A percentile compares a stretch with the other conserved stretches of the same genome.
phyloP scores from a whole-genome alignment of 345 rosid genomes.

The Atalantia buxifolia region DNA sequence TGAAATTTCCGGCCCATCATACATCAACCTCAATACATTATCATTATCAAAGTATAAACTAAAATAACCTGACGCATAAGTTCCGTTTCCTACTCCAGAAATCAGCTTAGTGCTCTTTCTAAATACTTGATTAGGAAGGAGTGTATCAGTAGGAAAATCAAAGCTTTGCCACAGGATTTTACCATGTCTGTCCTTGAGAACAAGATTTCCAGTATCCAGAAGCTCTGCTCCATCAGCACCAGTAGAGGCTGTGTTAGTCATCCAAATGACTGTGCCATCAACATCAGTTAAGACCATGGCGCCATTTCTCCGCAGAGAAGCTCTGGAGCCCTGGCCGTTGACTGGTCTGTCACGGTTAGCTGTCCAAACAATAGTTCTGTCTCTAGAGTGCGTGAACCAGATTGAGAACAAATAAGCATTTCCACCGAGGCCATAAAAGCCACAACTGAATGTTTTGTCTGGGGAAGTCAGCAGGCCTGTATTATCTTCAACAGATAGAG shows the following conservation, averaged over 20 bases:
- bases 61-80: conserved; percentile 24
- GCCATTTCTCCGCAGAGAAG: conserved; percentile 29
- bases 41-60: conserved; percentile 30
- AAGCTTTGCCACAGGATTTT: conserved; percentile 43
- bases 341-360: conserved; percentile 43
- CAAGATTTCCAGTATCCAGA: conserved; percentile 40
- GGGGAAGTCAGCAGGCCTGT: conserved; percentile 24
- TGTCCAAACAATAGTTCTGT: conserved; percentile 42
- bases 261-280: conserved; percentile 28
- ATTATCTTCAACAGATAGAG: conserved; percentile 26
- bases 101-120: conserved; percentile 22
- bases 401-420: conserved; percentile 43
- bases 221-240: conserved; percentile 27
- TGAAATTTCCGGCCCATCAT: conserved; percentile 41
- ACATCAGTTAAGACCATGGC: conserved; percentile 32
- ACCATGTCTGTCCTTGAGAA: conserved; percentile 14
- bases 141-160: conserved; percentile 6
- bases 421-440: conserved; percentile 31
- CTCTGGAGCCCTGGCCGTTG: conserved; percentile 35
- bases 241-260: conserved; percentile 24
- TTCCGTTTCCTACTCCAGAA: conserved; percentile 26
- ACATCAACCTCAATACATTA: conserved; percentile 36
- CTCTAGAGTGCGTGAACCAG: conserved; percentile 33
- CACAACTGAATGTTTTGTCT: conserved; percentile 37
- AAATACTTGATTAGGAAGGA: conserved; percentile 39